Base-by-base conservation (phyloP, 352 stramenopile species). In the Globisporangium spiculum region DNA sequence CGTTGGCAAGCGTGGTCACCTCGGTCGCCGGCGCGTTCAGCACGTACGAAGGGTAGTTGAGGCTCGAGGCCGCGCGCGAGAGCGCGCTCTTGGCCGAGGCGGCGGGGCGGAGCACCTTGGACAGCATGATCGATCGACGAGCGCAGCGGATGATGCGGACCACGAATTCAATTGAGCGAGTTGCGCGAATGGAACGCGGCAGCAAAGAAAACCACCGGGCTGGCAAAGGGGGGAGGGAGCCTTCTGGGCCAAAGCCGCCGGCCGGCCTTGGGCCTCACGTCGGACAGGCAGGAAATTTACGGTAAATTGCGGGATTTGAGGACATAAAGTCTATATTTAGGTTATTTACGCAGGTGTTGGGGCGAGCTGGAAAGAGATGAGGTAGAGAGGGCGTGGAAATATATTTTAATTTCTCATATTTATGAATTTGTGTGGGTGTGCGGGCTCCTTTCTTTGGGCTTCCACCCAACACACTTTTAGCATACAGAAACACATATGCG, bases 1-100 rank as follows among this genome's bases (percentile, higher is more conserved):
- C 97, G 73, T 97, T 99, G 46, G 90, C 73, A 22, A 99, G 84
- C 65, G 93, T 98, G 56, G 97, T 99, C 50, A 99, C 93, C 76
- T 99, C 94, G 1, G 98, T 99, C 30, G 91, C 91, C 24, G 96
- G 94, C 69, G 92, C 90, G 74, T 98, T 98, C 53, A 97, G 78
- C 69, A 98, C 89, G 72, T 97, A 98, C 32, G 89, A 85, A 55
- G 89, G 89, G 75, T 92, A 93, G 73, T 87, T 90, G 66, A 86
- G 83, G 67, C 89, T 83, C 52, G 81, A 76, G 52, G 86, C 83
- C 22, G 82, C 83, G 74, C 86, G 86, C 67, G 80, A 57, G 66
- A 93, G 83, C 66, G 80, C 48, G 22, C 48, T 44, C 57, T 66
- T 58, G 20, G 68, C 71, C 68, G 50, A 72, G 66, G 75, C 73